Conservation (phyloP, 2,329 filamentous ascomycete genomes). For the Cladosporium sp. region DNA sequence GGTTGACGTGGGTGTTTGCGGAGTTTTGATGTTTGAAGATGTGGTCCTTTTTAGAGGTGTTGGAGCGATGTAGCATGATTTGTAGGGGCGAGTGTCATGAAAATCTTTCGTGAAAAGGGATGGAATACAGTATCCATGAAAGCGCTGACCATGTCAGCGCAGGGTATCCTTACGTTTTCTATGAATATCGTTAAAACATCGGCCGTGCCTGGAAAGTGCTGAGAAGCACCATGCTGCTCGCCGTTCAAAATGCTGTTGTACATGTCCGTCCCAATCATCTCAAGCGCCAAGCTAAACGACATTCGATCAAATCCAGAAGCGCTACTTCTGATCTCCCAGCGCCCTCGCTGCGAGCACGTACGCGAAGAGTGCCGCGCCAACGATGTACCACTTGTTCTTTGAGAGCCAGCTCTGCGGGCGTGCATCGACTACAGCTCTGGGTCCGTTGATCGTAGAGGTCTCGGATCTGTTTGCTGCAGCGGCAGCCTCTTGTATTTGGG, state of each 20-base stretch:
- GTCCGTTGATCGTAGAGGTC: conserved; percentile 71
- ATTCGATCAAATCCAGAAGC: background rate
- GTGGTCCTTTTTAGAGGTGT: background rate
- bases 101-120: background rate
- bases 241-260: background rate
- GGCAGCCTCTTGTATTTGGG: conserved; percentile 60
- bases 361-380: conserved; percentile 68
- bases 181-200: background rate
- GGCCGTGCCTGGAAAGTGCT: background rate
- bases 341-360: conserved; percentile 83
- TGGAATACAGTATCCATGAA: background rate
- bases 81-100: background rate
- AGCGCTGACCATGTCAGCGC: background rate
- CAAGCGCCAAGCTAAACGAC: conserved; percentile 9
- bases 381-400: conserved; percentile 74
- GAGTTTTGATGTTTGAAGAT: background rate
- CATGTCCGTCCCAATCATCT: background rate
- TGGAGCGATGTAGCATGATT: background rate
- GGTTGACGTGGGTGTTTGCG: conserved; percentile 8
- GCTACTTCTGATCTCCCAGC: conserved; percentile 52
- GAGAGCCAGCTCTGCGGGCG: conserved; percentile 75
- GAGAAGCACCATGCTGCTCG: background rate
- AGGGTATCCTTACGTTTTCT: conserved; percentile 7
- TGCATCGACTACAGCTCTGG: conserved; percentile 72
- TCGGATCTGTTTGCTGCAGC: conserved; percentile 60